phyloP scores from a whole-genome alignment of 495 filamentous ascomycete genomes.

The Clavariopsis aquatica region DNA sequence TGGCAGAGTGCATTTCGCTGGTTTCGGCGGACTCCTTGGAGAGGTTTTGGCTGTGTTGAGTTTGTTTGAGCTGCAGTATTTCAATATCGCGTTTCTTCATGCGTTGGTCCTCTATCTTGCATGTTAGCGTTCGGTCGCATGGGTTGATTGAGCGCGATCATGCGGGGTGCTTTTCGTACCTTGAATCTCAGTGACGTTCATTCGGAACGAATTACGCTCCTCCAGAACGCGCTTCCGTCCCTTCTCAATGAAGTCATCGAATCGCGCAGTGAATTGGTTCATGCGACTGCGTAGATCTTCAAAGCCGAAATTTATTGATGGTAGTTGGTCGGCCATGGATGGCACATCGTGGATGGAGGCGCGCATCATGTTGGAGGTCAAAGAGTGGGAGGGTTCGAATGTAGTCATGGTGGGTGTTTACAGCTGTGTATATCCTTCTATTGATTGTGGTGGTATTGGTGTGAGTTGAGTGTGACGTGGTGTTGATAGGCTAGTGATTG shows the following conservation, averaged over 20 bases:
- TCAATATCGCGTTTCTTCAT: slow-evolving; percentile 87
- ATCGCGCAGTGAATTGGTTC: slow-evolving; percentile 86
- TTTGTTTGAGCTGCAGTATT: slow-evolving; percentile 73
- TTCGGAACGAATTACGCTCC: slow-evolving; percentile 89
- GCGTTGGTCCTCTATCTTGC: slow-evolving; percentile 74
- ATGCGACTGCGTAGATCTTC: slow-evolving; percentile 94
- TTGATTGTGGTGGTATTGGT: no score
- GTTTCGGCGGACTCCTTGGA: slow-evolving; percentile 85
- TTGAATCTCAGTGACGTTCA: slow-evolving; percentile 85
- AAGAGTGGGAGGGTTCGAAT: slow-evolving; percentile 77
- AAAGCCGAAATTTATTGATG: slow-evolving; percentile 92
- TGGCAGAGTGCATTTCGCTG: slow-evolving; percentile 80
- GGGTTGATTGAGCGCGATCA: neutral
- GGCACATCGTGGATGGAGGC: slow-evolving; percentile 60
- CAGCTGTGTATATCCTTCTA: no score
- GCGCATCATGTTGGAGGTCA: slow-evolving; percentile 71
- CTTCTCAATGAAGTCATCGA: slow-evolving; percentile 91
- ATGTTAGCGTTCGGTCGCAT: slow-evolving; percentile 1
- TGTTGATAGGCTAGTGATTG: slow-evolving; percentile 13
- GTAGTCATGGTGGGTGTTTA: slow-evolving; percentile 64
- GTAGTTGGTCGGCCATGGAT: slow-evolving; percentile 78
- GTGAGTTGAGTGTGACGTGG: slow-evolving; percentile 26
- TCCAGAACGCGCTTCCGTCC: slow-evolving; percentile 85
- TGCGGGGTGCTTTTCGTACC: slow-evolving; percentile 54
- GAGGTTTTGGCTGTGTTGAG: slow-evolving; percentile 75